Base-by-base conservation (phyloP, 208 protist genomes). In the Leishmania major region DNA sequence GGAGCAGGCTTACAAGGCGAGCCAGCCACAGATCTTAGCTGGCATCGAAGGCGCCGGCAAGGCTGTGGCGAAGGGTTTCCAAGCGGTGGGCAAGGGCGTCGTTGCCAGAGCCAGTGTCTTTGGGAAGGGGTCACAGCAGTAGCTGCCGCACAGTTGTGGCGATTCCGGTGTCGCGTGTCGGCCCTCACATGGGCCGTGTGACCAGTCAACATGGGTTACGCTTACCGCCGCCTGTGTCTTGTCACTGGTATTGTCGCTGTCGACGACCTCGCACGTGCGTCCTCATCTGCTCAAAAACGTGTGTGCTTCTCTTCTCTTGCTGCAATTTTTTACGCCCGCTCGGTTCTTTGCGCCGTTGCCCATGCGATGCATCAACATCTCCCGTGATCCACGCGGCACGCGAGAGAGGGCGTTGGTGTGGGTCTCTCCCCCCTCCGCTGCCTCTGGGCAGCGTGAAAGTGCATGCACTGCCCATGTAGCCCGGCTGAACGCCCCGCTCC, bases 41-140 rank as follows among this genome's bases (percentile, higher is more conserved):
- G 91, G 90, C 19, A 83, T 96, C 64, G 94, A 94, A 75, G 90
- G 70, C 2, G 90, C 94, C 1, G 86, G 88, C 5, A 97, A 95
- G 83, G 88, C 82, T 31, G 77, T 97, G 84, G 86, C 87, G 19
- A 91, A 92, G 78, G 91, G 92, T 28, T 87, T 97, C n/a, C 89
- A 94, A 79, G 92, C 84, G 0, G 77, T 97, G 60, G 92, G 94
- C 19, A 89, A 94, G 45, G 90, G 85, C 25, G 79, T 91, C 43
- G 85, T 78, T 7, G 87, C 86, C 51, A 90, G 84, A 7, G 87
- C 89, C 53, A 93, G 86, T 74, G 88, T 89, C 15, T 90, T 90
- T 76, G 86, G 86, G 49, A 88, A 82, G 17, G 76, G 79, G 53
- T 45, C 66, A 31, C 70, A 76, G 71, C 59, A 64, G 76, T 57